phyloP scores from a whole-genome alignment of 345 rosid genomes.

The Eucalyptus pauciflora region DNA sequence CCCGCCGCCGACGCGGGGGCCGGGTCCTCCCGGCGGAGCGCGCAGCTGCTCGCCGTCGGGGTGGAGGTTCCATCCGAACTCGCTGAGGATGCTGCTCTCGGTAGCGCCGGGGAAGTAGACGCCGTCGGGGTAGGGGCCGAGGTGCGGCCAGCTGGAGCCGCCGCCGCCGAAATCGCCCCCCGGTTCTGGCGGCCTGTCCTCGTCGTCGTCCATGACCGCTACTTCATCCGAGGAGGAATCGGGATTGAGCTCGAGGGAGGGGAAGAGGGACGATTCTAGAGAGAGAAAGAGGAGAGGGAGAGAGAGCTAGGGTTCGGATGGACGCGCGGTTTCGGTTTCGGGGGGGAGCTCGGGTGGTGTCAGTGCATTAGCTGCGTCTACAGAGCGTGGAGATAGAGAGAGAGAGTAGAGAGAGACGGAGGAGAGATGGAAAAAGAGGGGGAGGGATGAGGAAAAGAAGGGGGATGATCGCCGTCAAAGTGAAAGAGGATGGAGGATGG shows the following conservation, averaged over 20 bases:
- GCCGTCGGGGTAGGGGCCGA: slow-evolving; percentile 19
- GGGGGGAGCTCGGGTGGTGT: neutral
- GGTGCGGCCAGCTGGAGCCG: slow-evolving; percentile 15
- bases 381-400: neutral
- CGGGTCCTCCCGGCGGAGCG: neutral
- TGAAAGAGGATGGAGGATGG: neutral
- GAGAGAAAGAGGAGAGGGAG: neutral
- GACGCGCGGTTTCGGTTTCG: neutral
- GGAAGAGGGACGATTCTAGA: neutral
- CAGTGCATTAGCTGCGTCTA: neutral
- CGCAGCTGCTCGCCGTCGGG: neutral
- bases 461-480: neutral
- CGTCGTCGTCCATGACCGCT: neutral
- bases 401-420: neutral
- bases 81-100: slow-evolving; percentile 38
- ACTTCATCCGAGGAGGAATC: neutral
- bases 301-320: neutral
- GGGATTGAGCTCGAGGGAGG: neutral
- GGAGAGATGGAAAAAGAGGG: neutral
- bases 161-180: neutral
- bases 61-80: slow-evolving; percentile 55
- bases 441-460: too few relatives aligned
- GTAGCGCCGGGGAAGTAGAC: slow-evolving; percentile 33
- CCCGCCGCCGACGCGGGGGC: neutral
- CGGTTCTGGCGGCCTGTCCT: neutral